These are phyloP conservation scores for Pleurozium schreberi DNA, from an alignment of 225 moss, liverwort and hornwort genomes.

Conservation along the genomic window DNA sequence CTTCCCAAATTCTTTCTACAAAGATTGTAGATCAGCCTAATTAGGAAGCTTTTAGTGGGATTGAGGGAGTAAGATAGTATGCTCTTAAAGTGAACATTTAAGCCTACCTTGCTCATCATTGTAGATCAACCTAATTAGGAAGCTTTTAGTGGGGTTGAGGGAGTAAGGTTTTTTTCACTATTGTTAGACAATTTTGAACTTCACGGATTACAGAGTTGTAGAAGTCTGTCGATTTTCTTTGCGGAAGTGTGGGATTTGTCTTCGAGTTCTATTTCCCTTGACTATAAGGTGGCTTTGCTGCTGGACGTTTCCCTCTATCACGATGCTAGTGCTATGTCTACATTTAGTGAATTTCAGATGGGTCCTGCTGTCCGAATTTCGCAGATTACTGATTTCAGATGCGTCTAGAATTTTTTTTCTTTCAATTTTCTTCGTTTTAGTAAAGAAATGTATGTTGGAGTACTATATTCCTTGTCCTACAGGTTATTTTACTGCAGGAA, in stretches of 20 bases:
- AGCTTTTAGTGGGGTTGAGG: too few species aligned
- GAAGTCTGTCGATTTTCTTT: background rate
- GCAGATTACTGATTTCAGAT: background rate
- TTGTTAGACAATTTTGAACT: background rate
- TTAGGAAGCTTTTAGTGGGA: too few species aligned
- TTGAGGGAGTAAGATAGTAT: too few species aligned
- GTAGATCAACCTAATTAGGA: too few species aligned
- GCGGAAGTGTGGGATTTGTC: background rate
- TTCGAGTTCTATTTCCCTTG: background rate
- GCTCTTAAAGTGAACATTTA: too few species aligned
- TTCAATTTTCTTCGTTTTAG: background rate
- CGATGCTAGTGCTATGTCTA: background rate
- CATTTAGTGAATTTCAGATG: background rate
- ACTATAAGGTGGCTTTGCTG: background rate
- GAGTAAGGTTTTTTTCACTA: background rate
- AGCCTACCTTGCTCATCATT: too few species aligned
- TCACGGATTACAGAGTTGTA: background rate
- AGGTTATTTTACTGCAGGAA: background rate
- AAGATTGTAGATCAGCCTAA: too few species aligned
- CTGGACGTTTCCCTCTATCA: background rate
- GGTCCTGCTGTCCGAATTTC: background rate
- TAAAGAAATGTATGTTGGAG: background rate
- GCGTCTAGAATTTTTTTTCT: background rate
- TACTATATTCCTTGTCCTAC: too few species aligned
- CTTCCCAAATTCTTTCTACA: too few species aligned